Evolutionary conservation across 345 rosid species (phyloP).

Genomic region (Eutrema japonicum): DNA sequence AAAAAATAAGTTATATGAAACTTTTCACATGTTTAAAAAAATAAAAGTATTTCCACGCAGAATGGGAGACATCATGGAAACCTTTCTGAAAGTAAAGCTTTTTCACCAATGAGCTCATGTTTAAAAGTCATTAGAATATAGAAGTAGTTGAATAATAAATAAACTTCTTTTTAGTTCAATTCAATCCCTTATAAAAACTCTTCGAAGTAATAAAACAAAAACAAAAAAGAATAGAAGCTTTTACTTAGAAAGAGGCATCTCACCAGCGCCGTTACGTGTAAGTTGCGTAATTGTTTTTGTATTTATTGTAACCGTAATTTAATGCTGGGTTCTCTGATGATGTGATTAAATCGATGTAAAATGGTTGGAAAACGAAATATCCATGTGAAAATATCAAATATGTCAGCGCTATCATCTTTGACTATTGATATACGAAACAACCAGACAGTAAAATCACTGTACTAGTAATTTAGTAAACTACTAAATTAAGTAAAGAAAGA

Average conservation of each 20-base stretch:
- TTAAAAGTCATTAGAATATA: neutral
- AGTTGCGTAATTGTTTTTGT: slow-evolving; percentile 23
- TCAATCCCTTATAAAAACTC: neutral
- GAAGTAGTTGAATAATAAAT: slow-evolving; percentile 14
- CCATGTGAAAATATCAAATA: slow-evolving; percentile 1
- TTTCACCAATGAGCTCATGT: slow-evolving; percentile 4
- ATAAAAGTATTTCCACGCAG: neutral
- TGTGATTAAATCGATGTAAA: slow-evolving; percentile 16
- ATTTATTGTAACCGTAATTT: neutral
- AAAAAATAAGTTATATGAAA: neutral
- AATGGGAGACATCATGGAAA: slow-evolving; percentile 6
- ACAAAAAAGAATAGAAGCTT: neutral
- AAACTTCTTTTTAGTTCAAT: neutral
- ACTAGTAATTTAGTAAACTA: slow-evolving; percentile 7
- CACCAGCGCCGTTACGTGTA: slow-evolving; percentile 18
- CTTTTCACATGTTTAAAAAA: neutral
- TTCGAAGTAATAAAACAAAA: neutral
- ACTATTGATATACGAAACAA: neutral
- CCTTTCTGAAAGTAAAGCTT: slow-evolving; percentile 12
- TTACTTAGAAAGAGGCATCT: slow-evolving; percentile 22
- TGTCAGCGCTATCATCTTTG: slow-evolving; percentile 27
- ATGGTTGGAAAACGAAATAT: neutral
- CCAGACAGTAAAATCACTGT: neutral
- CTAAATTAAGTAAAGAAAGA: neutral
- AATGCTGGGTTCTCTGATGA: slow-evolving; percentile 1